Base-by-base conservation (phyloP, 2,329 filamentous ascomycete genomes). In the Microcyclosporella mali region DNA sequence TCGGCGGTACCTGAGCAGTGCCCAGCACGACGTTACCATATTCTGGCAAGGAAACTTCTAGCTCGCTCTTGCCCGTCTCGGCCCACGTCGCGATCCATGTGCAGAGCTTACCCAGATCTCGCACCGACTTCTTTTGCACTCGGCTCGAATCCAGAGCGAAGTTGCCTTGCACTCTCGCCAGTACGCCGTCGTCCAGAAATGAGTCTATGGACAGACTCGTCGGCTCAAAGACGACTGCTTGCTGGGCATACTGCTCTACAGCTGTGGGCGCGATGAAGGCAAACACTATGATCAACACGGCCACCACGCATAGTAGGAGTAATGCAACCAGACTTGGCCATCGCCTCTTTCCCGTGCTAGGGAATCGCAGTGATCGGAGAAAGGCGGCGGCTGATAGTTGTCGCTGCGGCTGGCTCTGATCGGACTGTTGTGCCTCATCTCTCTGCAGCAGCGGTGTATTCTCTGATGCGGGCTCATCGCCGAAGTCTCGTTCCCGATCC, bases 311-410 rank as follows among this genome's bases (percentile, higher is more conserved):
- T 7, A 97, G 68, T 2, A 84, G 44, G 1, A 74, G 54, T 48
- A 95, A 78, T 21, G 89, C 84, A 29, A 94, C 72, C 25, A 88
- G 71, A 29, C 84, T 90, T 7, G 87, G 83, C 87, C 87, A 94
- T 53, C 51, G 37, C 68, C 81, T 69, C 50, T 66, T 64, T 44
- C 66, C 59, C 30, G 60, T 63, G 44, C 66, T 70, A 31, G 35
- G 35, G 14, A 36, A 27, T 43, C 43, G 33, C 21, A 48, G 31
- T 46, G 37, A 29, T 21, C 46, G 43, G 25, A 57, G 44, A 10
- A 45, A 45, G 10, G 49, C 41, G 37, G 40, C 34, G 12, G 54
- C 54, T 4, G 52, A 55, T 29, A 39, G 40, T 33, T 57, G 49
- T 19, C 46, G 44, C 17, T 53, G 56, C 15, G 56, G 53, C 40